Evolutionary conservation across 1,139 yeast genomes (phyloP).

Genomic region (Debaryomycetaceae sp.): DNA sequence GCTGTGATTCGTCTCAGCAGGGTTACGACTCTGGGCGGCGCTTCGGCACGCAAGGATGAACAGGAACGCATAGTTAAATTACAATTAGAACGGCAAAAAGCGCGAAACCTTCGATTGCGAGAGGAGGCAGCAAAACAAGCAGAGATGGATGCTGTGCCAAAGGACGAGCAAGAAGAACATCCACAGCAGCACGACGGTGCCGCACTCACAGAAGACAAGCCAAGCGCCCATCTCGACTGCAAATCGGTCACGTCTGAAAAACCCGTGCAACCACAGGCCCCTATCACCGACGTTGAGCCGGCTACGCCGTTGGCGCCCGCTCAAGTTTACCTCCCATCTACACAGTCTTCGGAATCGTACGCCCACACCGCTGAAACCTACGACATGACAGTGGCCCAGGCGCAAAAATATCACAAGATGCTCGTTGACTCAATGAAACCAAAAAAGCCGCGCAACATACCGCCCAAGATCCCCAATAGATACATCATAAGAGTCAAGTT

Average conservation of each 20-base stretch:
- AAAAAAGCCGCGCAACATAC: constrained; percentile 18
- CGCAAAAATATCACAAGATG: constrained; percentile 46
- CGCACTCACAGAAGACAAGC: too few relatives aligned
- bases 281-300: too few relatives aligned
- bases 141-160: not conserved
- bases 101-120: constrained; percentile 6
- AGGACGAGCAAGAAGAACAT: too few relatives aligned
- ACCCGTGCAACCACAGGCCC: too few relatives aligned
- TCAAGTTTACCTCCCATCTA: constrained; percentile 20
- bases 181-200: too few relatives aligned
- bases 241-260: too few relatives aligned
- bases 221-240: too few relatives aligned
- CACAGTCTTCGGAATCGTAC: constrained; percentile 15
- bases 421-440: constrained; percentile 36
- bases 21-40: not conserved
- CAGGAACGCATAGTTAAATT: too few relatives aligned
- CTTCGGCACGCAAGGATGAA: too few relatives aligned
- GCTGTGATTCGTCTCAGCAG: too few relatives aligned
- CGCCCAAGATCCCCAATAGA: constrained; percentile 14
- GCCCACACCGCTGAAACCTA: constrained; percentile 46
- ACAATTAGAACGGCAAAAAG: constrained; percentile 3
- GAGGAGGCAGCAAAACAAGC: constrained; percentile 8
- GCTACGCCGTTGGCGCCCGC: constrained; percentile 11
- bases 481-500: constrained; percentile 46
- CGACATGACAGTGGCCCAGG: constrained; percentile 50